A percentile compares a stretch with the other conserved stretches of the same genome.
Conservation (phyloP, 345 rosid genomes). For the Clausena lansium region DNA sequence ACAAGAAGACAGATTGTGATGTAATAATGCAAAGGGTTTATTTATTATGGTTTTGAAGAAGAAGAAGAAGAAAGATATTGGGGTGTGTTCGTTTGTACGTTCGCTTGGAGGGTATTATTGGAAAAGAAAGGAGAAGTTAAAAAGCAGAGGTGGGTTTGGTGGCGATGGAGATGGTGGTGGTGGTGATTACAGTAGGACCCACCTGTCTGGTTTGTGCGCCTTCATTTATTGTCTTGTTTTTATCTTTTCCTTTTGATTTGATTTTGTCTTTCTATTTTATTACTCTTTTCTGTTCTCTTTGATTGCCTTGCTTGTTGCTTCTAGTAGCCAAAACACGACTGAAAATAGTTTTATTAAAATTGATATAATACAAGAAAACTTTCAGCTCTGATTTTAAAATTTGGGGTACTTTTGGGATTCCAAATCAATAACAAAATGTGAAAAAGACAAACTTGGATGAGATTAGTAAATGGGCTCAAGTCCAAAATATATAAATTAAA, state of each 20-base stretch:
- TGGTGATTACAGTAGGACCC: conserved; percentile 31
- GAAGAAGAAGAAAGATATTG: conserved; percentile 11
- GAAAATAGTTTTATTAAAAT: too few species aligned
- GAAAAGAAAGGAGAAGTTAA: background rate
- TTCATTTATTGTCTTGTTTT: conserved; percentile 4
- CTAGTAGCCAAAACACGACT: too few species aligned
- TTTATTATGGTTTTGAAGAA: background rate
- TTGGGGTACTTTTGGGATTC: background rate
- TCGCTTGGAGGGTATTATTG: conserved; percentile 2
- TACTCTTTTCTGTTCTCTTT: too few species aligned
- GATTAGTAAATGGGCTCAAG: background rate
- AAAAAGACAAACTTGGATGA: background rate
- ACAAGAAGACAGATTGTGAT: conserved; percentile 13
- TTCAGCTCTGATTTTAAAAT: background rate
- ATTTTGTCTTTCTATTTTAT: background rate
- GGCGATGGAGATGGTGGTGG: conserved; percentile 22
- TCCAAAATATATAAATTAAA: background rate
- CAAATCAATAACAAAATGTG: background rate
- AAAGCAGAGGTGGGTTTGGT: background rate
- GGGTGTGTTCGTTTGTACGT: background rate
- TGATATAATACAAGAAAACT: background rate
- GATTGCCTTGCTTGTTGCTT: too few species aligned
- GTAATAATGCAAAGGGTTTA: background rate
- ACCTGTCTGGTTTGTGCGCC: conserved; percentile 40
- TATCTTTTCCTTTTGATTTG: too few species aligned